A percentile compares a stretch with the other conserved stretches of the same genome.
Conservation (phyloP, 768 basidiomycete species). For the Auriscalpium orientale region DNA sequence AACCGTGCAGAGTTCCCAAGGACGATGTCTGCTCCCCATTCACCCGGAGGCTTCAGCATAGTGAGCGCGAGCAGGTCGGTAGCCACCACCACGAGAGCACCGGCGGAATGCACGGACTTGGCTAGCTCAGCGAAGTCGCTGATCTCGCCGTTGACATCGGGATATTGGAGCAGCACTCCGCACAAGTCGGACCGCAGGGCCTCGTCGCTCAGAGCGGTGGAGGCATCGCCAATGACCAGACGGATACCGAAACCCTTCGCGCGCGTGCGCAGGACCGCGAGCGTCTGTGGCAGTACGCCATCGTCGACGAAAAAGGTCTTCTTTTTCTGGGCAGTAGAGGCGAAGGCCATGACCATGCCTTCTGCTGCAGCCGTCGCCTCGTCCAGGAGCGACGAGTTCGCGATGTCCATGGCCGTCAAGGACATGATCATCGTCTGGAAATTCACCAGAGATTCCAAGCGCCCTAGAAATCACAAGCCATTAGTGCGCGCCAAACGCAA, state of each 20-base stretch:
- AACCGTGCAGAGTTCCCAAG: conserved; percentile 94
- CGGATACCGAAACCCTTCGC: conserved; percentile 92
- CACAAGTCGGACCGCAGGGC: conserved; percentile 57
- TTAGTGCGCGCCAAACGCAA: not conserved
- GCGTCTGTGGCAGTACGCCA: conserved; percentile 80
- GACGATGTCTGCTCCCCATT: conserved; percentile 97
- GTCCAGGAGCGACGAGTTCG: conserved; percentile 92
- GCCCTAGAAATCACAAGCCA: conserved; percentile 42
- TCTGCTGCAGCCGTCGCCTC: conserved; percentile 94
- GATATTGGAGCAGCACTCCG: conserved; percentile 91
- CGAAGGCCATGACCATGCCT: conserved; percentile 93
- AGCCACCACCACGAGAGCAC: conserved; percentile 80
- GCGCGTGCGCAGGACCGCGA: conserved; percentile 83
- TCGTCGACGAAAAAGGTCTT: conserved; percentile 79
- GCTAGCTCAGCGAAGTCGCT: conserved; percentile 65
- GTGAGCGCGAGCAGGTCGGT: conserved; percentile 92
- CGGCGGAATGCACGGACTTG: conserved; percentile 57
- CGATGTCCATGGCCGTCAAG: conserved; percentile 89
- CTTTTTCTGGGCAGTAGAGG: conserved; percentile 60
- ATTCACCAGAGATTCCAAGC: conserved; percentile 93
- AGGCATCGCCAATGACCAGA: conserved; percentile 59
- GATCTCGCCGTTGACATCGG: conserved; percentile 80
- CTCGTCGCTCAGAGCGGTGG: conserved; percentile 42
- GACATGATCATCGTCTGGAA: conserved; percentile 96
- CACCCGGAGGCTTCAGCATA: conserved; percentile 89